Evolutionary conservation across 495 filamentous ascomycete species (phyloP).

Genomic region (Paragyromitra xinjiangensis): DNA sequence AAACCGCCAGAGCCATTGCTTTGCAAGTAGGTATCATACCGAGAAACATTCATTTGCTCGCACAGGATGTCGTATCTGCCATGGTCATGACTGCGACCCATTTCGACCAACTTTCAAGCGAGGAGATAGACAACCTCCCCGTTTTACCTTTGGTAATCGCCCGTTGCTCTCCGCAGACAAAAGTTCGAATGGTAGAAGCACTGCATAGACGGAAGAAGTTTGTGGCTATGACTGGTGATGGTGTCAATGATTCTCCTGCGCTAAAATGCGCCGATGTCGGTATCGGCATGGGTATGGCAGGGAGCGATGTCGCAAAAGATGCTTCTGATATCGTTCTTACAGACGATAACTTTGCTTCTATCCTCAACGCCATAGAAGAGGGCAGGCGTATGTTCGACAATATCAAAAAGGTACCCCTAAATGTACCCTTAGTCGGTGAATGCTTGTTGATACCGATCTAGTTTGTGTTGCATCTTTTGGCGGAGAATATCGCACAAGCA

Average conservation of each 20-base stretch:
- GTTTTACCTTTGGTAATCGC: constrained; percentile 74
- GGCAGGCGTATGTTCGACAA: constrained; percentile 79
- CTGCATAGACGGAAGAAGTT: constrained; percentile 72
- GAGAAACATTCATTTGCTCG: constrained; percentile 62
- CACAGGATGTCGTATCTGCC: constrained; percentile 67
- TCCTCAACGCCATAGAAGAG: constrained; percentile 76
- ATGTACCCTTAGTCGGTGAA: not conserved
- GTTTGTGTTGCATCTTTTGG: constrained; percentile 76
- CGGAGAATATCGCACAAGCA: constrained; percentile 77
- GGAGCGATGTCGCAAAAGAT: constrained; percentile 79
- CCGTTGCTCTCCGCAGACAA: constrained; percentile 73
- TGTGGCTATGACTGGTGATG: constrained; percentile 78
- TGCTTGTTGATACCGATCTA: constrained; percentile 18
- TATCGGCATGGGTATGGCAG: constrained; percentile 79
- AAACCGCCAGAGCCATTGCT: constrained; percentile 73
- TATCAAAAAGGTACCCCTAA: constrained; percentile 69
- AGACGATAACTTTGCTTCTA: constrained; percentile 80
- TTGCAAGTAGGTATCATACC: constrained; percentile 74
- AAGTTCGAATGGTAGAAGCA: constrained; percentile 75
- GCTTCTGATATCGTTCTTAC: constrained; percentile 80
- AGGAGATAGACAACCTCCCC: constrained; percentile 69
- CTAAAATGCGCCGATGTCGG: constrained; percentile 78
- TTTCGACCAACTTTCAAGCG: constrained; percentile 70
- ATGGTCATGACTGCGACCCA: constrained; percentile 73
- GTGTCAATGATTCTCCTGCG: constrained; percentile 81